Evolutionary conservation across 2,329 filamentous ascomycete genomes (phyloP).

Genomic region (Exophiala lecanii-corni): DNA sequence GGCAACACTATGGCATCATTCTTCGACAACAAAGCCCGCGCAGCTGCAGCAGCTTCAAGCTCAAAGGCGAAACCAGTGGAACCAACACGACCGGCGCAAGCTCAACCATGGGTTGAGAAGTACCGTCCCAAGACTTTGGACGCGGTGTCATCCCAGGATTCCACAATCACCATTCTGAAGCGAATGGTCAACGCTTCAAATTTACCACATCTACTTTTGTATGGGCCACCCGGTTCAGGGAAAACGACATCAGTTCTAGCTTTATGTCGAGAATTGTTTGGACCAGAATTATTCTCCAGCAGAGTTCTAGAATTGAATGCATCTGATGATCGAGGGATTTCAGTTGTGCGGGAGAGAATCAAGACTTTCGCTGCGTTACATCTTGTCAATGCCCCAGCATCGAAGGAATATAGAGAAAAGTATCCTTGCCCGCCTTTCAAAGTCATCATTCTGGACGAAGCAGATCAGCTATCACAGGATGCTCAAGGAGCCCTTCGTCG

Average conservation of each 20-base stretch:
- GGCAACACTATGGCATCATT: conserved; percentile 78
- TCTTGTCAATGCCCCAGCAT: conserved; percentile 21
- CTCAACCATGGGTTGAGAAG: conserved; percentile 86
- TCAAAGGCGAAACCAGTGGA: conserved; percentile 61
- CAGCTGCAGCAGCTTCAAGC: conserved; percentile 58
- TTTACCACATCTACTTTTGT: conserved; percentile 98
- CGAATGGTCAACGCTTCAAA: conserved; percentile 93
- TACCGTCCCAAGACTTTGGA: conserved; percentile 90
- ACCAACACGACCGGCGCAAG: conserved; percentile 57
- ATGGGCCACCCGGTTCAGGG: conserved; percentile 92
- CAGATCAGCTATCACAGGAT: conserved; percentile 98
- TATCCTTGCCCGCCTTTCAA: conserved; percentile 98
- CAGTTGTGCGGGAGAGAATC: conserved; percentile 94
- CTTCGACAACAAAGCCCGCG: conserved; percentile 89
- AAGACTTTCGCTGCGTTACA: conserved; percentile 80
- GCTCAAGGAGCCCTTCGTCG: conserved; percentile 86
- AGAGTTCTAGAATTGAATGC: conserved; percentile 99
- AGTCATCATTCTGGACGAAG: conserved; percentile 93
- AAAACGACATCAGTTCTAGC: conserved; percentile 98
- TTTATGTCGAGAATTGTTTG: conserved; percentile 94
- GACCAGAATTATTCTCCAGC: conserved; percentile 84
- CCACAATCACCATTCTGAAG: conserved; percentile 88
- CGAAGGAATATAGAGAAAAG: conserved; percentile 45
- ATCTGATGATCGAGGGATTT: conserved; percentile 96
- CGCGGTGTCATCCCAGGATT: conserved; percentile 96